Conservation (phyloP, 768 basidiomycete genomes). For the Pleurotus salmoneostramineus region DNA sequence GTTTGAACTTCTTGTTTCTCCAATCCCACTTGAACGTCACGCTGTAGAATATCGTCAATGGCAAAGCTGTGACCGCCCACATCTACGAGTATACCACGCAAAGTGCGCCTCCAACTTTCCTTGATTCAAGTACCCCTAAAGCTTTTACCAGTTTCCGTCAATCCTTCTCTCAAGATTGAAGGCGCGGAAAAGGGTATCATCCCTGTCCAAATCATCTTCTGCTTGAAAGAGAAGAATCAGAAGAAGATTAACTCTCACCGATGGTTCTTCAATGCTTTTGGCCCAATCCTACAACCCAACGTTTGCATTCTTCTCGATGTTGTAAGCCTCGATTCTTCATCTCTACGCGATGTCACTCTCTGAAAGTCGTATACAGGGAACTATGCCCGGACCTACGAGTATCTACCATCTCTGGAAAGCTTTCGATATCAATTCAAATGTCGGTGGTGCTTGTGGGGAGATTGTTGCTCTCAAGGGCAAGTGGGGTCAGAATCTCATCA, state of each 20-base stretch:
- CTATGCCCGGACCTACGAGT: constrained; percentile 79
- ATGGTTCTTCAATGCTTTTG: constrained; percentile 95
- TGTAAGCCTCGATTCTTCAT: not conserved
- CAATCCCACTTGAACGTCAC: not conserved
- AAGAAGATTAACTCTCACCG: constrained; percentile 95
- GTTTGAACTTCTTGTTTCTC: not conserved
- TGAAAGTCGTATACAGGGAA: constrained; percentile 22
- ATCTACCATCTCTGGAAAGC: constrained; percentile 96
- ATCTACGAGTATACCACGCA: constrained; percentile 95
- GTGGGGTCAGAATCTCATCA: constrained; percentile 73
- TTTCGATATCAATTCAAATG: constrained; percentile 88
- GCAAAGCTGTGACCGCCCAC: constrained; percentile 81
- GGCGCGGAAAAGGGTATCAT: constrained; percentile 76
- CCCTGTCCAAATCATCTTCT: constrained; percentile 92
- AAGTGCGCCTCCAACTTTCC: constrained; percentile 42
- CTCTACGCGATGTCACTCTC: not conserved
- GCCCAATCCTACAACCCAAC: constrained; percentile 79
- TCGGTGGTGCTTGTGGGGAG: constrained; percentile 94
- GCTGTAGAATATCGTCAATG: constrained; percentile 67
- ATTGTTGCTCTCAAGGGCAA: constrained; percentile 90
- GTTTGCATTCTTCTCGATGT: constrained; percentile 93
- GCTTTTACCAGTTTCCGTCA: constrained; percentile 62
- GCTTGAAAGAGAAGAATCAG: constrained; percentile 88
- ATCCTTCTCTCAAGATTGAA: constrained; percentile 77
- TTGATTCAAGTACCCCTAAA: not conserved